Conservation (phyloP, 352 stramenopile species). For the Globisporangium orthogonon region DNA sequence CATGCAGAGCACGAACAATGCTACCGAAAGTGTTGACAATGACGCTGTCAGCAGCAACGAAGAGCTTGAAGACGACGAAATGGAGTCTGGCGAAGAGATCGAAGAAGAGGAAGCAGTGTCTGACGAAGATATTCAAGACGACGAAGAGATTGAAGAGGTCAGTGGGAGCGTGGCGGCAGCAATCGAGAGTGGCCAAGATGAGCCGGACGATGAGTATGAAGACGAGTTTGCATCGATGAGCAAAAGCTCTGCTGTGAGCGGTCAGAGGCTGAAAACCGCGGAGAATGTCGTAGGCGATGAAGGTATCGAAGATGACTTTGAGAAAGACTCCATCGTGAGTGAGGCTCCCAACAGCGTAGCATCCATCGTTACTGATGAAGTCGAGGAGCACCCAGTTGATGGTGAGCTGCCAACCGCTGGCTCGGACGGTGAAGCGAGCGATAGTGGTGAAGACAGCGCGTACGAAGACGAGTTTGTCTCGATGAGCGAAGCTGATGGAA, state of each 20-base stretch:
- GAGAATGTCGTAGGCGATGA: neutral
- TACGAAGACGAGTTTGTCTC: conserved; percentile 14
- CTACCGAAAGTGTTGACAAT: neutral
- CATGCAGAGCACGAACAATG: neutral
- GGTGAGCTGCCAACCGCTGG: neutral
- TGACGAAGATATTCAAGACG: conserved; percentile 2
- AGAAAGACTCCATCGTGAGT: conserved; percentile 5
- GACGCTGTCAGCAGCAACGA: neutral
- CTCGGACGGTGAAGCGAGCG: neutral
- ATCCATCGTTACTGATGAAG: neutral
- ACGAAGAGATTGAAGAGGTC: conserved; percentile 1
- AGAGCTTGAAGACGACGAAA: neutral
- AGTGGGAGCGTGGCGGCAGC: neutral
- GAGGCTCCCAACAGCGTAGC: neutral
- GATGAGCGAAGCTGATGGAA: neutral
- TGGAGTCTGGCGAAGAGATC: conserved; percentile 1
- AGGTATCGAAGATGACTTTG: neutral
- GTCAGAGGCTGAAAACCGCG: neutral
- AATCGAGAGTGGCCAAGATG: neutral
- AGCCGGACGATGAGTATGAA: conserved; percentile 2
- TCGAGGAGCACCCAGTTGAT: neutral
- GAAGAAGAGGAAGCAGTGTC: neutral
- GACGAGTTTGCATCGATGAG: conserved; percentile 9
- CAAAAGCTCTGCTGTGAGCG: neutral
- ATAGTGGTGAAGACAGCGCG: neutral